These are phyloP conservation scores for Hibiscus trionum DNA, from an alignment of 345 rosid species.

Conservation along the genomic window DNA sequence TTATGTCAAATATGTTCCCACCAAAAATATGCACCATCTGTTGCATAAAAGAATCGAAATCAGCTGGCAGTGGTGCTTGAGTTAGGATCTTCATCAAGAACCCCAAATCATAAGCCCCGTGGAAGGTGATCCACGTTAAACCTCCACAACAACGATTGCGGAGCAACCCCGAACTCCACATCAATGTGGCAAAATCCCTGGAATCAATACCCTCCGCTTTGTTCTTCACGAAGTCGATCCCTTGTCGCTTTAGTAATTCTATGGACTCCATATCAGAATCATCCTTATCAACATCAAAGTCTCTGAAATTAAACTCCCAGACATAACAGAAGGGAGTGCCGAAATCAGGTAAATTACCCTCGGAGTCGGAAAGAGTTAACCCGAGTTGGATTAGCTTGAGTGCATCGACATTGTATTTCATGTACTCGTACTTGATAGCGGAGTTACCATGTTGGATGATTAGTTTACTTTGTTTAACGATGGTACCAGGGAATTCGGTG, in stretches of 20 bases:
- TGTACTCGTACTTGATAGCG: neutral
- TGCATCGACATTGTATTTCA: neutral
- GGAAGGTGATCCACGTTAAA: neutral
- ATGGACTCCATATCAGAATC: neutral
- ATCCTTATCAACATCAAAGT: neutral
- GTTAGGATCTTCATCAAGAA: slow-evolving; percentile 2
- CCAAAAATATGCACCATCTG: neutral
- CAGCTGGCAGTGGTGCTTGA: neutral
- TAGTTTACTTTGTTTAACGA: neutral
- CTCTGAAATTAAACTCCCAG: slow-evolving; percentile 8
- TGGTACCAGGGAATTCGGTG: neutral
- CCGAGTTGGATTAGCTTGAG: neutral
- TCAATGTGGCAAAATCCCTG: neutral
- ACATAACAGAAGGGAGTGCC: neutral
- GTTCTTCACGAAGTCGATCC: slow-evolving; percentile 7
- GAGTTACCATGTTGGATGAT: neutral
- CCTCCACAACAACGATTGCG: neutral
- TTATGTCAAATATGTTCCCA: neutral
- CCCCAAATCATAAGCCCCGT: slow-evolving; percentile 3
- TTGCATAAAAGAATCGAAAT: neutral
- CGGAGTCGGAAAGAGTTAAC: neutral
- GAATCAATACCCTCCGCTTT: neutral
- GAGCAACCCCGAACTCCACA: neutral
- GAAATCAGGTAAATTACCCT: neutral
- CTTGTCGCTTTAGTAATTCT: neutral